Percentiles rank a stretch among this genome's conserved stretches.
phyloP scores from a whole-genome alignment of 2,329 filamentous ascomycete genomes.

The Pseudocercospora musae region DNA sequence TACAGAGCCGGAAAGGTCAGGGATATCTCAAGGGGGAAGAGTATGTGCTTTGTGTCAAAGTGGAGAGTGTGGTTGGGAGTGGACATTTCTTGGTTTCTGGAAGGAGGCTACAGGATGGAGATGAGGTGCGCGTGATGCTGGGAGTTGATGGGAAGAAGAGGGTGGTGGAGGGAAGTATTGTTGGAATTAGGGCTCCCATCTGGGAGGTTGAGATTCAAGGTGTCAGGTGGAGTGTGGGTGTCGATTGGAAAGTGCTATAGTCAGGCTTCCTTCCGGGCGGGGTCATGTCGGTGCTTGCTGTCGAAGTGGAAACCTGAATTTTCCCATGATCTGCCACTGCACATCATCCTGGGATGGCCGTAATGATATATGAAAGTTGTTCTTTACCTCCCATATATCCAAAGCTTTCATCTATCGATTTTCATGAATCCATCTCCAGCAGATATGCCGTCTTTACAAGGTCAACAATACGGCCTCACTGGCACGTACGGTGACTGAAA shows the following conservation, averaged over 20 bases:
- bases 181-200: constrained; percentile 40
- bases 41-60: constrained; percentile 24
- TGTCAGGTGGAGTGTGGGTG: constrained; percentile 39
- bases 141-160: constrained; percentile 23
- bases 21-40: constrained; percentile 26
- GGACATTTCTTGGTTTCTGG: constrained; percentile 22
- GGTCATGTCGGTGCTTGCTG: no score
- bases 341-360: no score
- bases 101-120: constrained; percentile 13
- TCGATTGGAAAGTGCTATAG: constrained; percentile 39
- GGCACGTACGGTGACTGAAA: constrained; percentile 4
- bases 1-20: constrained; percentile 24
- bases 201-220: constrained; percentile 42
- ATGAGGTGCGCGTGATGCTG: constrained; percentile 21
- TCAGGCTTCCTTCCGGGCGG: not conserved
- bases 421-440: not conserved
- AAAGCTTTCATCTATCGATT: no score
- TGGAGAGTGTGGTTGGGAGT: constrained; percentile 18
- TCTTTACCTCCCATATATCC: no score
- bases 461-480: constrained; percentile 15
- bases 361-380: no score
- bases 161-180: constrained; percentile 26
- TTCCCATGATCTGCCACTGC: no score
- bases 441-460: not conserved
- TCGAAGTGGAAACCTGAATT: no score